Base-by-base conservation (phyloP, 371 early-diverging fungal species). In the Batrachochytrium dendrobatidis region DNA sequence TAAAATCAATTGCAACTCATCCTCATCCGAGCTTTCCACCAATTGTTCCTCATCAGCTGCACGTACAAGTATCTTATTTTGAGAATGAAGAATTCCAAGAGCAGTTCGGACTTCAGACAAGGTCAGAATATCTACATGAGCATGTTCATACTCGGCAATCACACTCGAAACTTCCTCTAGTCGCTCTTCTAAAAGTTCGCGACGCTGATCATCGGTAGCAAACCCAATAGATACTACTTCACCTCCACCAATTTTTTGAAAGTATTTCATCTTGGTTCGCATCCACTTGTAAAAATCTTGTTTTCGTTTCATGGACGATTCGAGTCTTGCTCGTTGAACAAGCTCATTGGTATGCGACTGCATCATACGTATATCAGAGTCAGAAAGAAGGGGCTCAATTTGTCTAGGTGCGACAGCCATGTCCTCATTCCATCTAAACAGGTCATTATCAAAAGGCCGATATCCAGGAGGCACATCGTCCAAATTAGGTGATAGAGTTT, bases 281-380 rank as follows among this genome's bases (percentile, higher is more conserved):
- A 79, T 74, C 79, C 79, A 79, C 43, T 73, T 71, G 10, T 59
- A 39, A 29, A 76, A 69, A 34, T 79, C 79, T 49, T 76, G 75
- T 49, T 79, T 79, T 35, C 73, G 64, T 53, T 67, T 73, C 46
- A 45, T 45, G 6, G 46, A 45, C 46, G 46, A 45, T 5, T 3
- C 46, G 5, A 45, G 46, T 26, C 46, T 20, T 12, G 76, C 68
- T n/a, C 73, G 48, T 35, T 75, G 73, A 10, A 78, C 70, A 15
- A 78, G 55, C 59, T 75, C 79, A 35, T 62, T 65, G 1, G 76
- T 75, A 56, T 72, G 70, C 8, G 73, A 69, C 20, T 64, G 61
- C 76, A 78, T 75, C 67, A 75, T 75, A 29, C 59, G 61, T n/a
- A 66, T 65, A 55, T 78, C 79, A 26, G 71, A 32, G 25, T 62